phyloP scores from a whole-genome alignment of 257 asterid genomes.

The Nicotiana tabacum region DNA sequence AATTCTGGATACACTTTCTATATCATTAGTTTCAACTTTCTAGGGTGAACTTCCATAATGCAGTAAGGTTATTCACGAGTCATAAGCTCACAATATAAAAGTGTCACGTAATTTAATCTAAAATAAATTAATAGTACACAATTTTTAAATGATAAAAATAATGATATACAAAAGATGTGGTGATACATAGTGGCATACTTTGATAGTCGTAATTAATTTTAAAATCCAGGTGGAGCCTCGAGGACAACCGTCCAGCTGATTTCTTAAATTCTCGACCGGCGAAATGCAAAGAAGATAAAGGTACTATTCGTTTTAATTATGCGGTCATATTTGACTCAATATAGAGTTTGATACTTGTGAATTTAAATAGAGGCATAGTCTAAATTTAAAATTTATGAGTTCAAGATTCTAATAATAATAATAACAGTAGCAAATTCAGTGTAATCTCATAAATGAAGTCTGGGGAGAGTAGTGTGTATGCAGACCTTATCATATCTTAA shows the following conservation, averaged over 20 bases:
- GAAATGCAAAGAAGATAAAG: not conserved
- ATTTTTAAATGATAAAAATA: not conserved
- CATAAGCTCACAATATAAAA: no score
- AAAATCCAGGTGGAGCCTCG: not conserved
- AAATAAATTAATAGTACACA: not conserved
- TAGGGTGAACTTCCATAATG: not conserved
- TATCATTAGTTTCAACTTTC: not conserved
- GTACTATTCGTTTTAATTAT: not conserved
- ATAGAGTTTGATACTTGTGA: no score
- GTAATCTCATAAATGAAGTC: no score
- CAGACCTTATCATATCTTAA: no score
- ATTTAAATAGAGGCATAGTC: no score
- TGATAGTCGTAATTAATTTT: not conserved
- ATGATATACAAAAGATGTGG: not conserved
- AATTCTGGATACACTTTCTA: no score
- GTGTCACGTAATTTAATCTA: not conserved
- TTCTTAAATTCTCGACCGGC: conserved; percentile 1
- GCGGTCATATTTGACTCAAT: not conserved
- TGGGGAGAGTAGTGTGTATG: no score
- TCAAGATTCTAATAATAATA: no score
- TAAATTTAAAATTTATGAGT: no score
- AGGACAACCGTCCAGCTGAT: not conserved
- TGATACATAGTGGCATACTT: not conserved
- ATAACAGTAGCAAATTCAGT: no score
- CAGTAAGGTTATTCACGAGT: not conserved